These are phyloP conservation scores for Albophoma yamanashiensis DNA, from an alignment of 2,329 filamentous ascomycete species.

Conservation along the genomic window DNA sequence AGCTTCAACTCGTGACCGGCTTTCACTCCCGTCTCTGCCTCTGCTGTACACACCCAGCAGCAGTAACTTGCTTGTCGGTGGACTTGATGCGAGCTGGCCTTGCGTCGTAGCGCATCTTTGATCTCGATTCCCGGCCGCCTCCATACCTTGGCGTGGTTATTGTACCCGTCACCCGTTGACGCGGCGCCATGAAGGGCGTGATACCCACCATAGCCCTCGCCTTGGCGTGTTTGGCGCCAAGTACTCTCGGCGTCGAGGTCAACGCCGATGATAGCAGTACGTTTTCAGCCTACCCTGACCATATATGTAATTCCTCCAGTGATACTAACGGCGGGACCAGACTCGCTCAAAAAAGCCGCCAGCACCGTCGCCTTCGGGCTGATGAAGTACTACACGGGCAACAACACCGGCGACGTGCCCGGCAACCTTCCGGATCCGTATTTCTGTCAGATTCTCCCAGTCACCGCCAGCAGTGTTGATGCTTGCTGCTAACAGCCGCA, in stretches of 20 bases:
- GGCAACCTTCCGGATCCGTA: slow-evolving; percentile 50
- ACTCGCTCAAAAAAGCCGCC: slow-evolving; percentile 38
- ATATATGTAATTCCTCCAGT: background rate
- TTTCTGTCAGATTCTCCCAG: slow-evolving; percentile 44
- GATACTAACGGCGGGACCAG: slow-evolving; percentile 16
- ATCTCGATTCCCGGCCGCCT: background rate
- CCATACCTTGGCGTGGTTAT: background rate
- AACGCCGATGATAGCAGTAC: slow-evolving; percentile 21
- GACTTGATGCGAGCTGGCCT: background rate
- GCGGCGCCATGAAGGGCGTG: slow-evolving; percentile 1
- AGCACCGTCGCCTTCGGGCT: slow-evolving; percentile 35
- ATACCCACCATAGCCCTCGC: slow-evolving; percentile 3
- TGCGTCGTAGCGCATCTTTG: background rate
- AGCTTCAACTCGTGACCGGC: background rate
- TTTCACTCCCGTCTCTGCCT: background rate
- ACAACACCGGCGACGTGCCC: slow-evolving; percentile 46
- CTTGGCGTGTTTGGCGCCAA: slow-evolving; percentile 4
- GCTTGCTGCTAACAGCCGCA: slow-evolving; percentile 7
- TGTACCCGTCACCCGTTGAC: background rate
- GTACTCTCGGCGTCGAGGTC: slow-evolving; percentile 16
- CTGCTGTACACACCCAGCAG: background rate
- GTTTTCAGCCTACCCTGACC: background rate
- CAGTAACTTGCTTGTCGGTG: background rate
- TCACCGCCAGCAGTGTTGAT: background rate
- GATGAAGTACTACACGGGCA: slow-evolving; percentile 42